These are phyloP conservation scores for Ceriops zippeliana DNA, from an alignment of 345 rosid genomes.

Conservation along the genomic window DNA sequence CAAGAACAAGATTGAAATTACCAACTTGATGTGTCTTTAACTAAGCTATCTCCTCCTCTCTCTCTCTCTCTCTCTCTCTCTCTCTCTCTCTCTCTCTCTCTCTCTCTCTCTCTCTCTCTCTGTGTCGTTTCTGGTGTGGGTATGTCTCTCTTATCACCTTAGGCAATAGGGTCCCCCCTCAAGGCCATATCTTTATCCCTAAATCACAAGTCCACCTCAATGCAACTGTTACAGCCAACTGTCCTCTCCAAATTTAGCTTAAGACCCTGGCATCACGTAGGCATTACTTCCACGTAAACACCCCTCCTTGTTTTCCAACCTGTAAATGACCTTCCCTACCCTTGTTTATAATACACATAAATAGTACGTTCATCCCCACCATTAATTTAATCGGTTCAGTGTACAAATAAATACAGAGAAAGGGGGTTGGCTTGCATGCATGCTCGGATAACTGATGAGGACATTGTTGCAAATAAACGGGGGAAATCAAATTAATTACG, in stretches of 20 bases:
- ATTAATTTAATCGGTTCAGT: too few relatives aligned
- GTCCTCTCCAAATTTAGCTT: conserved; percentile 16
- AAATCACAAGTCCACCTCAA: conserved; percentile 3
- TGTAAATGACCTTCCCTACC: background rate
- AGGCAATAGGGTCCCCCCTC: background rate
- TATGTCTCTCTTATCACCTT: background rate
- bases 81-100: too few relatives aligned
- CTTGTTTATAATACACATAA: background rate
- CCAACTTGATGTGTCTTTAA: too few relatives aligned
- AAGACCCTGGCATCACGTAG: conserved; percentile 21
- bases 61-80: too few relatives aligned
- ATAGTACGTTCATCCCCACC: too few relatives aligned
- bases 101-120: too few relatives aligned
- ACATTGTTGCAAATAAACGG: background rate
- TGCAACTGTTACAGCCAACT: conserved; percentile 6
- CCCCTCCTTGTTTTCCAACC: conserved; percentile 14
- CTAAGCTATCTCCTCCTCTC: too few relatives aligned
- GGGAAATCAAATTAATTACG: background rate
- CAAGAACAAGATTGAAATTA: too few relatives aligned
- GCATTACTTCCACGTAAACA: conserved; percentile 1
- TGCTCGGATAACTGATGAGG: background rate
- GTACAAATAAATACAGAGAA: background rate
- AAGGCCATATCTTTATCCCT: background rate
- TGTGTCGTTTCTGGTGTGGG: too few relatives aligned
- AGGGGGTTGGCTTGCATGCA: background rate